Evolutionary conservation across 2,329 filamentous ascomycete species (phyloP).

Genomic region (Fusarium burgessii): DNA sequence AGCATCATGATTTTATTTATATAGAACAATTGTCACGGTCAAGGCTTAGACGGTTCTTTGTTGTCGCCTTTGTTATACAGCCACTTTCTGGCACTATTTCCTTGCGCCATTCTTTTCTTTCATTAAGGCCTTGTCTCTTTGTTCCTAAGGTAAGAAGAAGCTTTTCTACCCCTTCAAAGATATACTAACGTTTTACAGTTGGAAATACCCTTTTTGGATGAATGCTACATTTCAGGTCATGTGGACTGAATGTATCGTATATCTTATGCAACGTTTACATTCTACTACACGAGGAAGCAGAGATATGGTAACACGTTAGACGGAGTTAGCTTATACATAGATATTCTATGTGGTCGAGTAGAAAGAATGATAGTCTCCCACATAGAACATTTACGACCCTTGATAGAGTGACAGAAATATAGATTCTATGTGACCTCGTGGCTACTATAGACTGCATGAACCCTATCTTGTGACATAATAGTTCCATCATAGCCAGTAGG

Average conservation of each 20-base stretch:
- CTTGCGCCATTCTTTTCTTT: slow-evolving; percentile 5
- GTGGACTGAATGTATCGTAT: not conserved
- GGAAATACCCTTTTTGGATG: slow-evolving; percentile 10
- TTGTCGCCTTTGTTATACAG: slow-evolving; percentile 14
- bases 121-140: not conserved
- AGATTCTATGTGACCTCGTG: not conserved
- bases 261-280: not conserved
- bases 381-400: not conserved
- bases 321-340: not conserved
- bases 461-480: slow-evolving; percentile 18
- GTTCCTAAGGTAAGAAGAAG: slow-evolving; percentile 1
- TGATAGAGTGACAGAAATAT: not conserved
- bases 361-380: slow-evolving; percentile 13
- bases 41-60: not conserved
- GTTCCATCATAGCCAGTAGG: not conserved
- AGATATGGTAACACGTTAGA: not conserved
- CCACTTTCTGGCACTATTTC: slow-evolving; percentile 3
- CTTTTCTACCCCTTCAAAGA: too few relatives aligned
- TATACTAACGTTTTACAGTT: slow-evolving; percentile 18
- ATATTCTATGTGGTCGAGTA: slow-evolving; percentile 2
- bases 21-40: slow-evolving; percentile 2
- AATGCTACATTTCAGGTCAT: not conserved
- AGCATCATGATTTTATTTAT: not conserved
- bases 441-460: not conserved
- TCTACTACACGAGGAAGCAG: not conserved